phyloP scores from a whole-genome alignment of 768 basidiomycete species.

The Tephrocybe rancida region DNA sequence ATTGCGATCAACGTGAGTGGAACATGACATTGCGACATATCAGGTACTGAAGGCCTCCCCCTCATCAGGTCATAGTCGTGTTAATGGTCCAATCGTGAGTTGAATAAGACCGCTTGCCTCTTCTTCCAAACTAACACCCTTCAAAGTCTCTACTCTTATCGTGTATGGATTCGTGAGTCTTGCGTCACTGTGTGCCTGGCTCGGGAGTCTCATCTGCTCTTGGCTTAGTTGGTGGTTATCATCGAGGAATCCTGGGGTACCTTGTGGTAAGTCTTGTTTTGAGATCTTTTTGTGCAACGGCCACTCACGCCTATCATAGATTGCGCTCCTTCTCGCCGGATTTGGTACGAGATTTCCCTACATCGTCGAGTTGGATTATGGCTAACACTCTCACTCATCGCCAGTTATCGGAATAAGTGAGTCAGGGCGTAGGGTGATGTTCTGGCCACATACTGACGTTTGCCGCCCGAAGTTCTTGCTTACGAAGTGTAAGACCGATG shows the following conservation, averaged over 20 bases:
- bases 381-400: not conserved
- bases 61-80: constrained; percentile 39
- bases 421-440: not conserved
- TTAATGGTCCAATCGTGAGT: constrained; percentile 46
- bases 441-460: not conserved
- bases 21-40: not conserved
- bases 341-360: constrained; percentile 32
- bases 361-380: not conserved
- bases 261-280: constrained; percentile 29
- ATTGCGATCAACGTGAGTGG: constrained; percentile 41
- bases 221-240: constrained; percentile 36
- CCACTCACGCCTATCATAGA: constrained; percentile 21
- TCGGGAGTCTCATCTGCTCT: not conserved
- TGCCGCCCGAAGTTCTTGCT: constrained; percentile 28
- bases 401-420: constrained; percentile 36
- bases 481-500: constrained; percentile 33
- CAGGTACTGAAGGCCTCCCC: not conserved
- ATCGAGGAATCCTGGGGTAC: constrained; percentile 36
- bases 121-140: not conserved
- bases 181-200: not conserved
- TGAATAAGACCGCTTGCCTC: not conserved
- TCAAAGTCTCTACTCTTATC: constrained; percentile 42
- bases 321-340: constrained; percentile 36
- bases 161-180: constrained; percentile 49
- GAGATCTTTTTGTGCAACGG: not conserved